phyloP scores from a whole-genome alignment of 108 stramenopile genomes.

The Phaeodactylum tricornutum region DNA sequence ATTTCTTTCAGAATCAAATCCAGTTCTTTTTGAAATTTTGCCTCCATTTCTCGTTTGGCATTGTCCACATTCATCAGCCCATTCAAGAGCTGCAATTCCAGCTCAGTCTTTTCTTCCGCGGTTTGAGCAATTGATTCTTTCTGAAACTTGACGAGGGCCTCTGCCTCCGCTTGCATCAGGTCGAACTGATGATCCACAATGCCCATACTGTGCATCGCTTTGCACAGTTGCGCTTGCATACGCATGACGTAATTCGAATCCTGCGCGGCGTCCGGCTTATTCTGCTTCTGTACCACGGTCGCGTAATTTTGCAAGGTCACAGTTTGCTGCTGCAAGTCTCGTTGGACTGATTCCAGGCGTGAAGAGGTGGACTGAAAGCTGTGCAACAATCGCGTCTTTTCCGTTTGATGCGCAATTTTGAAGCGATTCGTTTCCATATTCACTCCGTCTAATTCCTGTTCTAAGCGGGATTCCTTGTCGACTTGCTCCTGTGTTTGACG shows the following conservation, averaged over 20 bases:
- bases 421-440: constrained; percentile 2
- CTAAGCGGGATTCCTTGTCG: constrained; percentile 12
- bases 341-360: constrained; percentile 17
- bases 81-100: constrained; percentile 73
- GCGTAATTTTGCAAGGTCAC: constrained; percentile 20
- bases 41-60: constrained; percentile 41
- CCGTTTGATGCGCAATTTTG: constrained; percentile 14
- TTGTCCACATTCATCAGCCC: constrained; percentile 46
- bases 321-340: constrained; percentile 19
- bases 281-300: constrained; percentile 18
- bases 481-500: constrained; percentile 17
- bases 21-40: constrained; percentile 30
- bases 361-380: constrained; percentile 12
- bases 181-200: constrained; percentile 72
- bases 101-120: constrained; percentile 47
- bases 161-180: constrained; percentile 31
- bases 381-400: constrained; percentile 5
- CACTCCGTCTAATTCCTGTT: constrained; percentile 5
- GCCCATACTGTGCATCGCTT: constrained; percentile 74
- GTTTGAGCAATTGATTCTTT: constrained; percentile 38
- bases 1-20: constrained; percentile 28
- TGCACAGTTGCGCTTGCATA: constrained; percentile 75
- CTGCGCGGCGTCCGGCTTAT: background rate
- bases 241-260: constrained; percentile 57
- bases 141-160: constrained; percentile 28